Evolutionary conservation across 495 filamentous ascomycete genomes (phyloP).

Genomic region (Amniculicola lignicola): DNA sequence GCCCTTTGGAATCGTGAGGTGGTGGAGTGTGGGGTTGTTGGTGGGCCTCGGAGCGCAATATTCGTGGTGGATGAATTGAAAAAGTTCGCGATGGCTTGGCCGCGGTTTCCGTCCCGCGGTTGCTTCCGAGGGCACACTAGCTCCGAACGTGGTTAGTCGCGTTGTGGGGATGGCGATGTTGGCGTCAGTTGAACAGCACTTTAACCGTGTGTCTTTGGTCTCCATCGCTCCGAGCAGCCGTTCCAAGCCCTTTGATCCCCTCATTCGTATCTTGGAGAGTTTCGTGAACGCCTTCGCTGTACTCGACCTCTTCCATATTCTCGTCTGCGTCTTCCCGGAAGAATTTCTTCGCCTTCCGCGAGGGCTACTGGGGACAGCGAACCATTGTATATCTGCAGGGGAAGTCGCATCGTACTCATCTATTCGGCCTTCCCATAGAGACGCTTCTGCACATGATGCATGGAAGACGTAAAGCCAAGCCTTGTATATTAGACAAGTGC

Average conservation of each 20-base stretch:
- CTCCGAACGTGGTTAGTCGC: neutral
- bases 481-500: conserved; percentile 7
- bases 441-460: too few species aligned
- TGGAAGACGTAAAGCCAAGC: neutral
- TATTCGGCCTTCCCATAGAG: too few species aligned
- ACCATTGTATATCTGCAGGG: neutral
- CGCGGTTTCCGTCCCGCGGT: neutral
- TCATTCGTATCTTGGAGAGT: neutral
- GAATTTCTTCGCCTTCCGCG: conserved; percentile 15
- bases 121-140: too few species aligned
- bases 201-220: neutral
- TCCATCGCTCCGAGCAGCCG: conserved; percentile 22
- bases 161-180: too few species aligned
- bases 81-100: conserved; percentile 19
- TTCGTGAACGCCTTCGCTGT: neutral
- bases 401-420: conserved; percentile 4
- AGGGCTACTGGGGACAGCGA: too few species aligned
- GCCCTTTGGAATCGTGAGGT: neutral
- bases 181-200: too few species aligned
- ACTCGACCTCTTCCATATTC: too few species aligned
- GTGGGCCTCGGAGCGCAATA: neutral
- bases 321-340: conserved; percentile 9
- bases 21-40: neutral
- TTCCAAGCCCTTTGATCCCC: too few species aligned
- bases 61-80: conserved; percentile 6